phyloP scores from a whole-genome alignment of 2,329 filamentous ascomycete genomes.

The Hypoxylon sp. region DNA sequence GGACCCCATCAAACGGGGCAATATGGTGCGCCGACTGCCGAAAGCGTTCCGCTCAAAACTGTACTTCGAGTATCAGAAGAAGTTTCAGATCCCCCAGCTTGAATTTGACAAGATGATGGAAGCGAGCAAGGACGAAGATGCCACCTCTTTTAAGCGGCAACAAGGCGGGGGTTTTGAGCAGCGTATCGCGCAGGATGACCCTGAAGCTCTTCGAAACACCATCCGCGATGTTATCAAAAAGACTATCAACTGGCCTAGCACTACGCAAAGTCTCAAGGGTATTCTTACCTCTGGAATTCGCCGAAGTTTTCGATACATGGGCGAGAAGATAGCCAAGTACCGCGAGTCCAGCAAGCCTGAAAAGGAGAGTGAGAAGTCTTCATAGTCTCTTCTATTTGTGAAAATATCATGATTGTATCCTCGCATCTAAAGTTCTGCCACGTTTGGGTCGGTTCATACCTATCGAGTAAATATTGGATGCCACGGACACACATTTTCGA shows the following conservation, averaged over 20 bases:
- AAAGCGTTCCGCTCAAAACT: slow-evolving; percentile 88
- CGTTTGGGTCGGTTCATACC: not conserved
- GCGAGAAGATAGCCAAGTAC: slow-evolving; percentile 84
- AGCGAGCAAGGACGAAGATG: slow-evolving; percentile 78
- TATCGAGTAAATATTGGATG: not conserved
- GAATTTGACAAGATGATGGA: slow-evolving; percentile 91
- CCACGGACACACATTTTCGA: slow-evolving; percentile 5
- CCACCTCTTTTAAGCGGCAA: slow-evolving; percentile 76
- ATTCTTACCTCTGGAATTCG: slow-evolving; percentile 81
- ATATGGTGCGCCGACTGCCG: slow-evolving; percentile 95
- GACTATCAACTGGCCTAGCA: slow-evolving; percentile 94
- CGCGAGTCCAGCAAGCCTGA: slow-evolving; percentile 60
- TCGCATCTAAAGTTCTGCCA: not conserved
- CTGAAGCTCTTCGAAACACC: slow-evolving; percentile 76
- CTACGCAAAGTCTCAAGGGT: slow-evolving; percentile 88
- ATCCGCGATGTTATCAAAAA: slow-evolving; percentile 84
- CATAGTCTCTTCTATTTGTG: slow-evolving; percentile 49
- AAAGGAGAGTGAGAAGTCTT: slow-evolving; percentile 47
- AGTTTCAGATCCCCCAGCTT: slow-evolving; percentile 85
- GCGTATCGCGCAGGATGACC: slow-evolving; percentile 80
- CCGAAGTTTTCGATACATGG: slow-evolving; percentile 80
- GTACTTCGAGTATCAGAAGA: slow-evolving; percentile 95
- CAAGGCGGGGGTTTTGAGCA: slow-evolving; percentile 89
- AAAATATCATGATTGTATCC: not conserved
- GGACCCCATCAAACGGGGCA: slow-evolving; percentile 89